Evolutionary conservation across 805 yeast species (phyloP).

Genomic region (Monosporozyma yasuniensis): DNA sequence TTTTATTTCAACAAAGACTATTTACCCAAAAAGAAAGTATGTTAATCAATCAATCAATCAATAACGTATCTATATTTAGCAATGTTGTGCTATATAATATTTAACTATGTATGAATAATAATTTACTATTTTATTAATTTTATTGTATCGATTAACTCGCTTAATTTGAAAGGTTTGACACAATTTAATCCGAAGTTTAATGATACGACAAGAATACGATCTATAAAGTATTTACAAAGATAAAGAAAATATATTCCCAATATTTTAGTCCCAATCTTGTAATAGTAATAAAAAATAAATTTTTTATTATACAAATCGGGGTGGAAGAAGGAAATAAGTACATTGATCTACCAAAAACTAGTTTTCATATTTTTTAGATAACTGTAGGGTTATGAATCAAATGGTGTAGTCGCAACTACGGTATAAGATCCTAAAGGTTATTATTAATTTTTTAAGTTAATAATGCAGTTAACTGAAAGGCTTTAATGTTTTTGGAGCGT

Average conservation of each 20-base stretch:
- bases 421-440: slow-evolving; percentile 19
- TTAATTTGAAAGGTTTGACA: too few relatives aligned
- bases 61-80: background rate
- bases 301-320: slow-evolving; percentile 22
- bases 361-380: slow-evolving; percentile 21
- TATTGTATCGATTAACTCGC: background rate
- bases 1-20: background rate
- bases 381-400: slow-evolving; percentile 24
- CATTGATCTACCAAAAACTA: slow-evolving; percentile 28
- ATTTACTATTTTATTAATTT: background rate
- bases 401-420: slow-evolving; percentile 30
- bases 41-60: too few relatives aligned
- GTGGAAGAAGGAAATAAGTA: slow-evolving; percentile 28
- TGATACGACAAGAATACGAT: too few relatives aligned
- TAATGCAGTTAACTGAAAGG: slow-evolving; percentile 19
- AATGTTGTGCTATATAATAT: background rate
- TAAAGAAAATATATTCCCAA: slow-evolving; percentile 19
- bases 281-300: slow-evolving; percentile 7
- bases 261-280: slow-evolving; percentile 29
- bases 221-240: too few relatives aligned
- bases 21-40: background rate
- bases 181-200: too few relatives aligned
- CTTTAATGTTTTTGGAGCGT: slow-evolving; percentile 24
- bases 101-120: background rate
- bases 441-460: slow-evolving; percentile 1